Evolutionary conservation across 495 filamentous ascomycete species (phyloP).

Genomic region (Delitschia confertaspora): DNA sequence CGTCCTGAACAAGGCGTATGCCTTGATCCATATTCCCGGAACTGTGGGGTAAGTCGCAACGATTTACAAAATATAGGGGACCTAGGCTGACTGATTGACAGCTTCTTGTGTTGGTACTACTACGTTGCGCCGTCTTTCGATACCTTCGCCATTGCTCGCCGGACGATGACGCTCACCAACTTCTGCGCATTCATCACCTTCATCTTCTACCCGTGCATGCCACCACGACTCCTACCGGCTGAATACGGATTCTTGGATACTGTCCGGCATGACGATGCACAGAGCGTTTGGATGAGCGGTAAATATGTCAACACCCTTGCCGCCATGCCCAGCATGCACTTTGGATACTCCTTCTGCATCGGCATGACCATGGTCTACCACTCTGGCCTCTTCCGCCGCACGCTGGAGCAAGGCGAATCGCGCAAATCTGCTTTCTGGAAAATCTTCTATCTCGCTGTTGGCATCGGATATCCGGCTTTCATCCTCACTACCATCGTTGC

Average conservation of each 20-base stretch:
- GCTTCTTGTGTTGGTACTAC: conserved; percentile 61
- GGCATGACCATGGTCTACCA: conserved; percentile 53
- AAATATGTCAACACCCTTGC: conserved; percentile 30
- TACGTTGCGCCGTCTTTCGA: conserved; percentile 47
- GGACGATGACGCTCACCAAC: conserved; percentile 58
- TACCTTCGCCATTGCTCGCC: conserved; percentile 49
- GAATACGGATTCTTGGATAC: conserved; percentile 56
- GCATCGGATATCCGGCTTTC: conserved; percentile 47
- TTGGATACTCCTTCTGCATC: conserved; percentile 44
- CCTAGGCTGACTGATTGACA: conserved; percentile 21
- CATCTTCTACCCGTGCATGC: conserved; percentile 57
- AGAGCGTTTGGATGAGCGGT: conserved; percentile 45
- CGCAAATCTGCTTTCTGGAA: conserved; percentile 37
- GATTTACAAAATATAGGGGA: not conserved
- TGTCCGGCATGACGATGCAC: conserved; percentile 52
- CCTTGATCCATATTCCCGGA: conserved; percentile 58
- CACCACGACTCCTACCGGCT: conserved; percentile 51
- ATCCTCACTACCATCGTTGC: conserved; percentile 55
- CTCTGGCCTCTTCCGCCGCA: conserved; percentile 44
- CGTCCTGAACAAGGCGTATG: conserved; percentile 53
- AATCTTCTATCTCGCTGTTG: conserved; percentile 41
- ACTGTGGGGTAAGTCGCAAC: conserved; percentile 48
- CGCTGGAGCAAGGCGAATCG: conserved; percentile 39
- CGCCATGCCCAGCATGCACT: conserved; percentile 31
- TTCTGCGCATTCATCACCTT: conserved; percentile 53